phyloP scores from a whole-genome alignment of 805 yeast genomes.

The Hagleromyces aurorensis region DNA sequence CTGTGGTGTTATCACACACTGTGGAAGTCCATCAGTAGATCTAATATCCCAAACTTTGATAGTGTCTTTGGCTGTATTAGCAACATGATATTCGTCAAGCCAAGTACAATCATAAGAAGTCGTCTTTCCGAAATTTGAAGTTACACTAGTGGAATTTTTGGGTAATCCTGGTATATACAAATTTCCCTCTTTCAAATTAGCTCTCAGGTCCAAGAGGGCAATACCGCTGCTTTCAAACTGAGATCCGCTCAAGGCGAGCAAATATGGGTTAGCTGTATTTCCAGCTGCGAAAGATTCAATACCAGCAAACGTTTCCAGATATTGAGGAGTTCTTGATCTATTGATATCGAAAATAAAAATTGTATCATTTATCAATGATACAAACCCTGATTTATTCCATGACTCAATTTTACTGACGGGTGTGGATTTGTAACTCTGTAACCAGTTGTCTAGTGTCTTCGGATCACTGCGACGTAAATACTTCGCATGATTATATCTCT shows the following conservation, averaged over 20 bases:
- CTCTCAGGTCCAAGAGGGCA: conserved; percentile 63
- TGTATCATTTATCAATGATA: conserved; percentile 60
- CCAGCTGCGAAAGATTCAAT: conserved; percentile 18
- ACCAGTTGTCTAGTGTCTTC: conserved; percentile 12
- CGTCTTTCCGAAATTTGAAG: conserved; percentile 10
- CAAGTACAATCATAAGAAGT: conserved; percentile 16
- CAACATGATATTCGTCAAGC: conserved; percentile 19
- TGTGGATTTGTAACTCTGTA: conserved; percentile 9
- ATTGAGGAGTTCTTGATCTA: conserved; percentile 34
- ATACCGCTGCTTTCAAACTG: conserved; percentile 68
- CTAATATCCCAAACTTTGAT: conserved; percentile 25
- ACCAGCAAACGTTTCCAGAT: conserved; percentile 18
- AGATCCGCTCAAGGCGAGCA: conserved; percentile 44
- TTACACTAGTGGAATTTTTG: conserved; percentile 10
- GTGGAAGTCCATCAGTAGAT: conserved; percentile 14
- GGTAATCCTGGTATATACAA: conserved; percentile 18
- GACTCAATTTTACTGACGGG: conserved; percentile 18
- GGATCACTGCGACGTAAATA: conserved; percentile 36
- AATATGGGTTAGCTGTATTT: conserved; percentile 36
- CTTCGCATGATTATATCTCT: conserved; percentile 70
- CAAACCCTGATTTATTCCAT: conserved; percentile 32
- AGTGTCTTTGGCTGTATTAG: conserved; percentile 14
- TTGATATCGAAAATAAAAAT: conserved; percentile 70
- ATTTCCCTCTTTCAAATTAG: conserved; percentile 16
- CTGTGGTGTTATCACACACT: conserved; percentile 15